phyloP scores from a whole-genome alignment of 2,329 filamentous ascomycete species.

The Laburnicola sp. region DNA sequence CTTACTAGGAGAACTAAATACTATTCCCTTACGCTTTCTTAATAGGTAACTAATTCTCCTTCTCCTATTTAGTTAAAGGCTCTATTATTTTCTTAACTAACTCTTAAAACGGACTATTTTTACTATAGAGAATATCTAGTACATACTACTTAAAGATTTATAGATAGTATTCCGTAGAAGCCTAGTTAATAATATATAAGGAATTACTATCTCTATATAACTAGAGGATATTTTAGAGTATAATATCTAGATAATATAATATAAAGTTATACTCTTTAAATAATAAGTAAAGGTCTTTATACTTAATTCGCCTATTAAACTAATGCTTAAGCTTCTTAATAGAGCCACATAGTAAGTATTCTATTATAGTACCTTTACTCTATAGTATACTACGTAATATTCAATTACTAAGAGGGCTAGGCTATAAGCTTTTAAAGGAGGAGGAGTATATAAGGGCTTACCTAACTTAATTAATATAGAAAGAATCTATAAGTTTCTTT shows the following conservation, averaged over 20 bases:
- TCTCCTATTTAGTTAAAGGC: conserved; percentile 5
- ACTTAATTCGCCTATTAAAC: conserved; percentile 4
- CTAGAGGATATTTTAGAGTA: conserved; percentile 6
- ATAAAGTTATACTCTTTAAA: conserved; percentile 4
- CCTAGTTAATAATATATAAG: conserved; percentile 8
- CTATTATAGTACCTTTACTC: conserved; percentile 9
- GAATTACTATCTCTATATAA: not conserved
- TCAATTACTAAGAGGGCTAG: conserved; percentile 5
- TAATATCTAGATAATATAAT: conserved; percentile 7
- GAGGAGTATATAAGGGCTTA: conserved; percentile 4
- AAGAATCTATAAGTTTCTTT: conserved; percentile 1
- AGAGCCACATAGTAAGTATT: conserved; percentile 7
- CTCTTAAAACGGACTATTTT: conserved; percentile 5
- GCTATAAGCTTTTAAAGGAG: not conserved
- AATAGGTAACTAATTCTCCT: conserved; percentile 1
- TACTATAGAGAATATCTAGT: conserved; percentile 6
- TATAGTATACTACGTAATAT: conserved; percentile 5
- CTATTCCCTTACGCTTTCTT: conserved; percentile 10
- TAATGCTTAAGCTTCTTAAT: conserved; percentile 4
- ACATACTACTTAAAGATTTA: conserved; percentile 8
- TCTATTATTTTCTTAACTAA: conserved; percentile 10
- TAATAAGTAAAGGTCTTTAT: conserved; percentile 1
- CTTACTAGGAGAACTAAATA: not conserved
- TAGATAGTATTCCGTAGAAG: conserved; percentile 10
- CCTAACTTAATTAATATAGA: conserved; percentile 5